A percentile compares a stretch with the other conserved stretches of the same genome.
phyloP scores from a whole-genome alignment of 306 rosid species.

The Fagus crenata region DNA sequence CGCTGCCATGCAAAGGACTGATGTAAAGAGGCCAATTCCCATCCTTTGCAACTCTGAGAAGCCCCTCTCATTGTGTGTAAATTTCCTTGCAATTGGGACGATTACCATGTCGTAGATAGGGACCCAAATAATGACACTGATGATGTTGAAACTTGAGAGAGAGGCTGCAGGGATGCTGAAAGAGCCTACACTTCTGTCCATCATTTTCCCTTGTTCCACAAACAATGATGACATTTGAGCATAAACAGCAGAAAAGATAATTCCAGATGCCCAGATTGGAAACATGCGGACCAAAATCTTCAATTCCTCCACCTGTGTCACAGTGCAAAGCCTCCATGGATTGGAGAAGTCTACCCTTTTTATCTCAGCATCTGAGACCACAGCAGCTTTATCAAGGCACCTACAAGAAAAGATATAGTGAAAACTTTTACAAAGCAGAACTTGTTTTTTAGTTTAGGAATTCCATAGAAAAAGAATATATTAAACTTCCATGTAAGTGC shows the following conservation, averaged over 20 bases:
- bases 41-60: slow-evolving; percentile 92
- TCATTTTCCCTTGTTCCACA: slow-evolving; percentile 90
- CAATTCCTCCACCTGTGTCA: slow-evolving; percentile 92
- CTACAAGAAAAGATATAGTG: slow-evolving; percentile 39
- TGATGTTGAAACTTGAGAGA: slow-evolving; percentile 70
- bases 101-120: slow-evolving; percentile 73
- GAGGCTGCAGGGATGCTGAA: slow-evolving; percentile 90
- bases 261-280: slow-evolving; percentile 91
- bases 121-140: slow-evolving; percentile 91
- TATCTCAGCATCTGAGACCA: slow-evolving; percentile 58
- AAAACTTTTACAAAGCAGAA: neutral
- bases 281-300: slow-evolving; percentile 91
- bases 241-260: slow-evolving; percentile 78
- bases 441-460: neutral
- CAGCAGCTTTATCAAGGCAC: slow-evolving; percentile 87
- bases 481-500: slow-evolving; percentile 15
- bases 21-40: slow-evolving; percentile 86
- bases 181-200: slow-evolving; percentile 74
- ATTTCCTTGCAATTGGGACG: slow-evolving; percentile 80
- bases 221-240: slow-evolving; percentile 95
- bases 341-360: slow-evolving; percentile 59
- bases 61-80: slow-evolving; percentile 80
- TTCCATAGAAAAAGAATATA: neutral
- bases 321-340: slow-evolving; percentile 83
- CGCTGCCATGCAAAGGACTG: slow-evolving; percentile 86